Conservation (phyloP, 2,329 filamentous ascomycete genomes). For the Penicillium sp. region DNA sequence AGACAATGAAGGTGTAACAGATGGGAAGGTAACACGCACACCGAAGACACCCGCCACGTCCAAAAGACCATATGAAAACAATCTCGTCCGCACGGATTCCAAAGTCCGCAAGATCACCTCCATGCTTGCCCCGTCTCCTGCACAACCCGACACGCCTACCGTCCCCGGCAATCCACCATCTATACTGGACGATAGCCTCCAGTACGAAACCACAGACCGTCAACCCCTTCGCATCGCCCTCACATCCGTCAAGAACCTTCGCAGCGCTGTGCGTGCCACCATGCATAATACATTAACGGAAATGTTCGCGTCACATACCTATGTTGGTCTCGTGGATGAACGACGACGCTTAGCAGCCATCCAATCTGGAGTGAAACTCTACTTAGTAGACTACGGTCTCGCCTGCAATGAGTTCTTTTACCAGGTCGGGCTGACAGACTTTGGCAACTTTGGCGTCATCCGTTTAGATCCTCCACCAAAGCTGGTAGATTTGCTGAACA, state of each 20-base stretch:
- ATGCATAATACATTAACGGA: constrained; percentile 87
- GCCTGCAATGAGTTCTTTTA: constrained; percentile 89
- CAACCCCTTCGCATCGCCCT: constrained; percentile 70
- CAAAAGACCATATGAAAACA: constrained; percentile 74
- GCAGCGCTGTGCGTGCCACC: constrained; percentile 72
- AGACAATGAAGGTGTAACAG: constrained; percentile 32
- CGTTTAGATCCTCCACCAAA: constrained; percentile 73
- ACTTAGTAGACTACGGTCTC: constrained; percentile 88
- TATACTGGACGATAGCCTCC: constrained; percentile 50
- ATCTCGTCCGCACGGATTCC: constrained; percentile 84
- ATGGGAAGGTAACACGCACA: constrained; percentile 33
- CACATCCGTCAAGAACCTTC: constrained; percentile 80
- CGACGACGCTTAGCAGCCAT: constrained; percentile 84
- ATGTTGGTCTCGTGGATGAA: constrained; percentile 90
- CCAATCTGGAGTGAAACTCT: constrained; percentile 88
- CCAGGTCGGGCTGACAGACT: constrained; percentile 89
- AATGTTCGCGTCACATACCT: constrained; percentile 82
- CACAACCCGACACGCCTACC: constrained; percentile 25
- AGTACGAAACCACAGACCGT: constrained; percentile 71
- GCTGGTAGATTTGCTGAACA: constrained; percentile 66
- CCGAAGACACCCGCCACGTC: constrained; percentile 36
- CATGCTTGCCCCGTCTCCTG: constrained; percentile 69
- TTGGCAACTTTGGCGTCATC: constrained; percentile 88
- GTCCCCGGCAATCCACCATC: constrained; percentile 34
- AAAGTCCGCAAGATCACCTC: constrained; percentile 91